Base-by-base conservation (phyloP, 768 basidiomycete genomes). In the Tylopilus cervinicoccineus region DNA sequence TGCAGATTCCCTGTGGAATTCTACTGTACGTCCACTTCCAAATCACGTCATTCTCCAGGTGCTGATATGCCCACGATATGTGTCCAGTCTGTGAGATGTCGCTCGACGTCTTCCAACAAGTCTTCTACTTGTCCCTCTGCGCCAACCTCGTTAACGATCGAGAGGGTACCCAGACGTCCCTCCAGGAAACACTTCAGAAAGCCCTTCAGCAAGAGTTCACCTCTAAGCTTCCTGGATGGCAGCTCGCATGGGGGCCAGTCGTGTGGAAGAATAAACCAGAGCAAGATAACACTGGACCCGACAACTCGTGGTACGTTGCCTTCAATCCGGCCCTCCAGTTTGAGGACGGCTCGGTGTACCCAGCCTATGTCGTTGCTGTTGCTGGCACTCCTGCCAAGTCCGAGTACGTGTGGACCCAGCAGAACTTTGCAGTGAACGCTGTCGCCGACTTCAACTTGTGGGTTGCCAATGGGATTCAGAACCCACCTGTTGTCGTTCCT, bases 221-320 rank as follows among this genome's bases (percentile, higher is more conserved):
- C 23, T 12, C 24, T 27, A 2, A 4, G 8, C 8, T 23, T 10
- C 5, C 16, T 11, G 26, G 32, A 14, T 59, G 54, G 54, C 2
- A 36, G 17, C 17, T 58, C 13, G 50, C 45, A 13, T 57, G 49
- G 51, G 48, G 58, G 2, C 58, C 54, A 4, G 43, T 51, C 14
- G 47, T 54, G 10, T 57, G 55, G 47, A 60, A 60, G 41, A 19
- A 32, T 13, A 11, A 24, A 2, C 47, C 58, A 19, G 52, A 40
- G 6, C 19, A 39, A 0, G 17, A 1, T 10, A 6, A 13, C 4
- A 49, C 47, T 6, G 51, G 52, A 1, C 58, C 55, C 8, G 55
- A 49, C 11, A 57, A 61, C 37, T 39, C 59, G 5, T 54, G 49
- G 50, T 60, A 46, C 23, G 3, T 60, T 8, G 55, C 55, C 17